Evolutionary conservation across 352 stramenopile species (phyloP), one percentile per base, ranked within the genome.

Genomic region (Thalassiosira ordinaria): DNA sequence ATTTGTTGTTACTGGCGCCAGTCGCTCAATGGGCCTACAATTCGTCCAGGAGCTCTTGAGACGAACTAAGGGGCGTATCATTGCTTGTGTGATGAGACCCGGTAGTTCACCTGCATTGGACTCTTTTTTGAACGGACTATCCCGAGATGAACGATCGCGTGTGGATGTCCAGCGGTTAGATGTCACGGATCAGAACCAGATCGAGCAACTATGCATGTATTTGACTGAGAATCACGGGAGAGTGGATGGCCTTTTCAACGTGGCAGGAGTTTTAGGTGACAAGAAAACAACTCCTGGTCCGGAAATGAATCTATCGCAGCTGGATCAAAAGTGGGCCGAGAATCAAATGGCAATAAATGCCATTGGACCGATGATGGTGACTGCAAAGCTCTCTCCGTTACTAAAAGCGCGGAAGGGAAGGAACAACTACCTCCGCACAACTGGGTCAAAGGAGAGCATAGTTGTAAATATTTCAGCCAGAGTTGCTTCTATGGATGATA

Each of bases 401-500:
- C 76, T 94, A 60, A 76, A 80, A 52, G 82, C 73, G 7, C 62
- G 80, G 4, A 78, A 76, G 53, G 66, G 78, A 18, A 70, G 61
- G 62, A 70, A 75, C 31, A 69, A 68, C 14, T 80, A 78, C 35
- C 60, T 85, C 20, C 69, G 78, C 41, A 56, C 41, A 9, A 68
- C 57, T 37, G 74, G 35, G 41, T 78, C 24, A 46, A 69, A 46
- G 53, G 67, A 75, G 29, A 91, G 74, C 55, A 76, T 96, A 8
- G 80, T 96, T 51, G 90, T 89, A 1, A 96, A 94, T 83, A 62
- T 96, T 6, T 93, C 82, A 61, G 93, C 93, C 2, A 70, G 92
- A 31, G 92, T 96, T 4, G 93, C 92, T n/a, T 95, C 86, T 35
- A 95, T 96, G 44, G 78, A 78, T 11, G 93, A 97, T 73, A 96